Percentiles rank a stretch among this genome's conserved stretches.
These are phyloP conservation scores for Ogataea trehaloabstinens DNA, from an alignment of 805 yeast genomes.

Conservation along the genomic window DNA sequence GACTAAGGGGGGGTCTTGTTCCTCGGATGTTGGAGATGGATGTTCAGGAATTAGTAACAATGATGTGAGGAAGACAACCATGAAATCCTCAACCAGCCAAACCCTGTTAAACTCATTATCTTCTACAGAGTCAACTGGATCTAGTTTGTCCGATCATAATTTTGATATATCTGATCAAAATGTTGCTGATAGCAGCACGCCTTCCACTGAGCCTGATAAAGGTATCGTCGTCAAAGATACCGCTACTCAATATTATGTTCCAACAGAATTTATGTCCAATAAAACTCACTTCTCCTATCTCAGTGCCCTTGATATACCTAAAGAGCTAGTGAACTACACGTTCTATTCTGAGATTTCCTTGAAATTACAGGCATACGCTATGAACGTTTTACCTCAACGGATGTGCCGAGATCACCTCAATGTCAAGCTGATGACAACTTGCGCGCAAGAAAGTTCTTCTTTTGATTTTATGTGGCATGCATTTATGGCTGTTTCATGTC, in stretches of 20 bases:
- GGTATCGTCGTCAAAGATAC: too few relatives aligned
- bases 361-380: conserved; percentile 15
- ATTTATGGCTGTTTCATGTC: conserved; percentile 16
- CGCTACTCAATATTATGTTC: conserved; percentile 4
- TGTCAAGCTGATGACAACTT: conserved; percentile 11
- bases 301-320: conserved; percentile 8
- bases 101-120: too few relatives aligned
- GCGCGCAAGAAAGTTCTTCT: conserved; percentile 9
- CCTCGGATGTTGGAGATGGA: too few relatives aligned
- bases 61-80: too few relatives aligned
- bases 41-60: too few relatives aligned
- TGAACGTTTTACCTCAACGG: conserved; percentile 19
- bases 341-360: conserved; percentile 16
- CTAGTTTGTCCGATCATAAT: too few relatives aligned
- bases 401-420: conserved; percentile 16
- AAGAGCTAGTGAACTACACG: conserved; percentile 16
- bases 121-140: too few relatives aligned
- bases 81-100: too few relatives aligned
- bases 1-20: too few relatives aligned
- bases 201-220: too few relatives aligned
- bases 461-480: conserved; percentile 23
- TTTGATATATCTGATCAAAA: too few relatives aligned
- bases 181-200: too few relatives aligned
- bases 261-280: conserved; percentile 15
- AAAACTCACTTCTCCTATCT: conserved; percentile 17